These are phyloP conservation scores for Thoreauomyces humboldtii DNA, from an alignment of 192 early-diverging fungal species.

Conservation along the genomic window DNA sequence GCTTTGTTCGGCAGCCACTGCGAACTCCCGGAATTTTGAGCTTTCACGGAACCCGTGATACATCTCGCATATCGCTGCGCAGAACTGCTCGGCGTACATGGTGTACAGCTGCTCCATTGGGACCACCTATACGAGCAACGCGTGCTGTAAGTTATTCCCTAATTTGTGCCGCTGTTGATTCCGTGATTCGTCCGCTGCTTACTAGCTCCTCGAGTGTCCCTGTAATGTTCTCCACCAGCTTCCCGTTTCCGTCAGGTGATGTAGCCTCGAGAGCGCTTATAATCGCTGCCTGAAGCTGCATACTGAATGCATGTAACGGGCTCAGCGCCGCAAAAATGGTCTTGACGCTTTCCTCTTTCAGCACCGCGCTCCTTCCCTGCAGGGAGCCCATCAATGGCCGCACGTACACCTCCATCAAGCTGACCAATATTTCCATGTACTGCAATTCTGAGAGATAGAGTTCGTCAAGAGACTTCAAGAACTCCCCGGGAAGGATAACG, in stretches of 20 bases:
- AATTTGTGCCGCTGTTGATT: not conserved
- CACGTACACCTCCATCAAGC: conserved; percentile 28
- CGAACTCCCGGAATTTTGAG: conserved; percentile 28
- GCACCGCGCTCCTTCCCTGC: not conserved
- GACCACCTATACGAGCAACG: conserved; percentile 12
- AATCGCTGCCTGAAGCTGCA: conserved; percentile 7
- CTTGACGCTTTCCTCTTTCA: conserved; percentile 29
- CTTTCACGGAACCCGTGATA: conserved; percentile 17
- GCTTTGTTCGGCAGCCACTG: not conserved
- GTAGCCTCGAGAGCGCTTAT: not conserved
- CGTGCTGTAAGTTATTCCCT: too few species aligned
- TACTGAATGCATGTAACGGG: conserved; percentile 20
- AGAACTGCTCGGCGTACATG: conserved; percentile 15
- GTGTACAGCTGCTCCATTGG: conserved; percentile 22
- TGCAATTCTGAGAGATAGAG: conserved; percentile 20
- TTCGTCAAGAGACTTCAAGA: conserved; percentile 15
- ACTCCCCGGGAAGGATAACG: not conserved
- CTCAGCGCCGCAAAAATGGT: conserved; percentile 24
- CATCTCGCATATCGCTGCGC: conserved; percentile 14
- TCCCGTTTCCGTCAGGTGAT: not conserved
- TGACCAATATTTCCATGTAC: conserved; percentile 18
- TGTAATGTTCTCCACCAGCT: not conserved
- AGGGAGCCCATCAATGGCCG: conserved; percentile 16
- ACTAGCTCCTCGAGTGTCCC: conserved; percentile 1
- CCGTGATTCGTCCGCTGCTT: not conserved